Base-by-base conservation (phyloP, 73 alveolate species). In the Blepharisma japonicum region DNA sequence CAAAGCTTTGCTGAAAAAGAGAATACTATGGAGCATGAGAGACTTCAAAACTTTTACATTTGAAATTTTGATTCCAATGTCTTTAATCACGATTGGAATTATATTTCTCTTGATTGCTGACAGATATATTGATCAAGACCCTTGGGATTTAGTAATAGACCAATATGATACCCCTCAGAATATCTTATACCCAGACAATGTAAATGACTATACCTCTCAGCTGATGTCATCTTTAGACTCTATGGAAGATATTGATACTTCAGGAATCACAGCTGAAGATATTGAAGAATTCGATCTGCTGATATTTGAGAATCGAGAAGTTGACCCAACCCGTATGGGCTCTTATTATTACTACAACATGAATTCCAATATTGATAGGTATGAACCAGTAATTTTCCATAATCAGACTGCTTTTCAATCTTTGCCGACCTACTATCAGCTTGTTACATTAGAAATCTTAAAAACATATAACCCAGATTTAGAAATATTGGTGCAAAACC, bases 21-120 rank as follows among this genome's bases (percentile, higher is more conserved):
- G 97, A 84, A 78, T 78, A 11, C 42, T 83, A 2, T 82, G 82
- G 66, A 82, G 85, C 45, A 89, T 71, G 74, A 87, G 97, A 68
- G 94, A 91, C 72, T 81, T 71, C 74, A 94, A 90, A 78, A 89
- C 93, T 11, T 82, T 91, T 42, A 56, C 89, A 45, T 74, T 87
- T 25, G 97, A 94, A 82, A 81, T 94, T 20, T 81, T 94, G 42
- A 78, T 91, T 32, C 98, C 98, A 0, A 79, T 86, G 51, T 25
- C 86, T 53, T 82, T 94, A 50, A 84, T 93, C n/a, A 74, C 90
- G 0, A 68, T 86, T 23, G 98, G 98, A 0, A 81, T 94, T 3
- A 85, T 78, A 3, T 45, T 88, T 21, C 56, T 85, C 8, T 23
- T 77, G 53, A 61, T 61, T 70, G 47, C 25, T 9, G 55, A 55